Evolutionary conservation across 495 filamentous ascomycete genomes (phyloP).

Genomic region (Hypoxylon trugodes): DNA sequence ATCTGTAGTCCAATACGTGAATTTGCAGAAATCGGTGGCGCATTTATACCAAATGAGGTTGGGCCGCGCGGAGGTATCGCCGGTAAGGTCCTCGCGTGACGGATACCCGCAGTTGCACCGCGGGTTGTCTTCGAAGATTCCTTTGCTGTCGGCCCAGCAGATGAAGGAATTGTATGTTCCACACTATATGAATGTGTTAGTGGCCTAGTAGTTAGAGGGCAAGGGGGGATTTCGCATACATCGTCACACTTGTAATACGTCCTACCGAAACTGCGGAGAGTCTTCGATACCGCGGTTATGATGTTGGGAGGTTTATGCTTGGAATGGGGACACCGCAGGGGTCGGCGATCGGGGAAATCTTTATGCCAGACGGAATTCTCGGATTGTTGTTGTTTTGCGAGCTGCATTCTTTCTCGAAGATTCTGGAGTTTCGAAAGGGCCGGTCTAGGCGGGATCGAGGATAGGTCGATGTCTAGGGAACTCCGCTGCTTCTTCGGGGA

Average conservation of each 20-base stretch:
- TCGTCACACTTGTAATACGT: conserved; percentile 18
- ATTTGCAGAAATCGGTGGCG: conserved; percentile 20
- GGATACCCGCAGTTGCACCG: conserved; percentile 13
- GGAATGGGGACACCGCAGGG: conserved; percentile 14
- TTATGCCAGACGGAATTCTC: conserved; percentile 22
- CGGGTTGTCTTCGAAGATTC: background rate
- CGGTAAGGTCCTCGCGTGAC: conserved; percentile 22
- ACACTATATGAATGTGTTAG: background rate
- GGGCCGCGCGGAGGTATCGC: background rate
- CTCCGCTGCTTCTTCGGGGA: background rate
- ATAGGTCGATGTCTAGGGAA: background rate
- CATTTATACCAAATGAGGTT: conserved; percentile 26
- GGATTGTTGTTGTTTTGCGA: too few relatives aligned
- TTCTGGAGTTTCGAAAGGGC: too few relatives aligned
- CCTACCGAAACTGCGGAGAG: background rate
- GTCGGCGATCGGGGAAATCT: conserved; percentile 7
- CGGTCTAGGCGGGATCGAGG: background rate
- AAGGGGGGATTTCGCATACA: conserved; percentile 1
- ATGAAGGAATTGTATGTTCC: conserved; percentile 1
- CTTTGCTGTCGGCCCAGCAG: conserved; percentile 25
- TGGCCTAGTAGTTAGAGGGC: background rate
- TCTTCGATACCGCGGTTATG: background rate
- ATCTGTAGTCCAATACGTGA: conserved; percentile 13
- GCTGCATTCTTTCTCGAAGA: too few relatives aligned
- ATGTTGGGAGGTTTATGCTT: background rate